phyloP scores from a whole-genome alignment of 2,329 filamentous ascomycete genomes.

The Tolypocladium album region DNA sequence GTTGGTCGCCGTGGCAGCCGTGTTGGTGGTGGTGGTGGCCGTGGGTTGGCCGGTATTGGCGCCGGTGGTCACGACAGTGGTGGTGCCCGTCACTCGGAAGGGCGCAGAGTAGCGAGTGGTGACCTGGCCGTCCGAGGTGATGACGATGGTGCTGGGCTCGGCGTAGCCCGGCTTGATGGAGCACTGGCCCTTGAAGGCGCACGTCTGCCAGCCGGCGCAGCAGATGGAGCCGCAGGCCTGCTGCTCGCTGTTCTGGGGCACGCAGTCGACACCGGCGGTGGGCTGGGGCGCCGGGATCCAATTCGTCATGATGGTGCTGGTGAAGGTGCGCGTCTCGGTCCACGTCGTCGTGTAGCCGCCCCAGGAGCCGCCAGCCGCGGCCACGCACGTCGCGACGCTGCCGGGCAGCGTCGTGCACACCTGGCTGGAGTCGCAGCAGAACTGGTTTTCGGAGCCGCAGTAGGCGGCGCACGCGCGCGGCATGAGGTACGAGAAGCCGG shows the following conservation, averaged over 20 bases:
- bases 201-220: slow-evolving; percentile 61
- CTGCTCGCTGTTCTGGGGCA: slow-evolving; percentile 40
- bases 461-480: slow-evolving; percentile 36
- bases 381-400: slow-evolving; percentile 38
- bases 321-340: slow-evolving; percentile 50
- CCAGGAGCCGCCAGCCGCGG: slow-evolving; percentile 20
- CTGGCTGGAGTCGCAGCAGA: slow-evolving; percentile 40
- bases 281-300: slow-evolving; percentile 33
- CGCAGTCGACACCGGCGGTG: slow-evolving; percentile 35
- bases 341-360: slow-evolving; percentile 44
- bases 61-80: slow-evolving; percentile 42
- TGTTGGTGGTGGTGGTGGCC: slow-evolving; percentile 38
- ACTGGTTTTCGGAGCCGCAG: slow-evolving; percentile 44
- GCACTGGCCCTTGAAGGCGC: slow-evolving; percentile 49
- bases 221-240: slow-evolving; percentile 58
- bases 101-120: slow-evolving; percentile 44
- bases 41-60: slow-evolving; percentile 35
- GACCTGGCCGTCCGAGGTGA: slow-evolving; percentile 34
- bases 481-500: slow-evolving; percentile 39
- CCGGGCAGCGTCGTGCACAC: slow-evolving; percentile 38
- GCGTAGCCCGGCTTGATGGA: slow-evolving; percentile 38
- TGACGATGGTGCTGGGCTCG: slow-evolving; percentile 28
- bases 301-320: slow-evolving; percentile 45
- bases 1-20: slow-evolving; percentile 35
- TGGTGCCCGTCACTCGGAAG: slow-evolving; percentile 43